Evolutionary conservation across 805 yeast genomes (phyloP).

Genomic region (Myxozyma vanderwaltii): DNA sequence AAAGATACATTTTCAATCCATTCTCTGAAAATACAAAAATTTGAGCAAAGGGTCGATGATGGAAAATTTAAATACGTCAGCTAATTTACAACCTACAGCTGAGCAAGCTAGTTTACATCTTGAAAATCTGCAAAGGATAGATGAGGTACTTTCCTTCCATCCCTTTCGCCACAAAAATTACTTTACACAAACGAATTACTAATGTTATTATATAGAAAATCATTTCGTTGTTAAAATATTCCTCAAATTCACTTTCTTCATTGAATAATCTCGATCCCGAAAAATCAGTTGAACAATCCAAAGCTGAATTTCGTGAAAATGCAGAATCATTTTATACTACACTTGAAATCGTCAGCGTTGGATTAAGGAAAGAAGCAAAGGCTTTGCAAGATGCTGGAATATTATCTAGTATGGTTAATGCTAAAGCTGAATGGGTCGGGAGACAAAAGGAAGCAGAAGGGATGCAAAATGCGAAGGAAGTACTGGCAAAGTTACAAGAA

Average conservation of each 20-base stretch:
- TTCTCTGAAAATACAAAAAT: no score
- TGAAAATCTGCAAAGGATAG: conserved; percentile 20
- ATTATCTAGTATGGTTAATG: conserved; percentile 16
- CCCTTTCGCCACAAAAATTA: neutral
- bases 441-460: conserved; percentile 18
- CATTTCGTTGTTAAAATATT: conserved; percentile 14
- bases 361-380: conserved; percentile 23
- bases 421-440: conserved; percentile 32
- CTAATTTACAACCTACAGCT: neutral
- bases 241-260: conserved; percentile 17
- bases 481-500: conserved; percentile 4
- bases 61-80: neutral
- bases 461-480: conserved; percentile 13
- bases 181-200: neutral
- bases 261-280: conserved; percentile 13
- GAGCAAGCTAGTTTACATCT: conserved; percentile 22
- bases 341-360: conserved; percentile 20
- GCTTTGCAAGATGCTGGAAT: conserved; percentile 28
- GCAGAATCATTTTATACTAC: conserved; percentile 8
- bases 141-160: conserved; percentile 19
- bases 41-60: no score
- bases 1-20: no score
- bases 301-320: conserved; percentile 7
- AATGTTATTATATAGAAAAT: no score
- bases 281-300: conserved; percentile 3